Conservation (phyloP, 352 stramenopile genomes). For the Pythium volutum region DNA sequence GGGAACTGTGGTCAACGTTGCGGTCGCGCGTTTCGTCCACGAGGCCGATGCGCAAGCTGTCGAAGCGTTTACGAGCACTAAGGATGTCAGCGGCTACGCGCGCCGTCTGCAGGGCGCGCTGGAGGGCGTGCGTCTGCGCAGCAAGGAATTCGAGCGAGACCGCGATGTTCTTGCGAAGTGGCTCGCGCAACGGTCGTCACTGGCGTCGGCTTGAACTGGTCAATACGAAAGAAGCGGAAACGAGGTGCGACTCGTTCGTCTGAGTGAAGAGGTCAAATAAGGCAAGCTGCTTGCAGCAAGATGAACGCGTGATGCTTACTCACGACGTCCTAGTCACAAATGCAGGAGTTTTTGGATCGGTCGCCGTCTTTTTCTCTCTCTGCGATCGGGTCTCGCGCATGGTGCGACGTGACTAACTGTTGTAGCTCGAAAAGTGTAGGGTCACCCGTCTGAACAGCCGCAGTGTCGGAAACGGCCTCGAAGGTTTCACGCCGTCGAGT, state of each 20-base stretch:
- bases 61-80: conserved; percentile 49
- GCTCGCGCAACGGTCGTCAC: conserved; percentile 27
- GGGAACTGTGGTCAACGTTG: conserved; percentile 36
- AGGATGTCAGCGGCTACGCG: conserved; percentile 56
- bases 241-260: no score
- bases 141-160: conserved; percentile 41
- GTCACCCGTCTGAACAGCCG: conserved; percentile 1
- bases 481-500: neutral
- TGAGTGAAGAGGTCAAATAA: no score
- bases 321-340: no score
- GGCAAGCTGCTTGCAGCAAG: no score
- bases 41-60: conserved; percentile 48
- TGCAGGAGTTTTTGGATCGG: no score
- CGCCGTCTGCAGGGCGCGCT: conserved; percentile 52
- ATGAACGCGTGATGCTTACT: no score
- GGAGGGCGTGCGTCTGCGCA: conserved; percentile 60
- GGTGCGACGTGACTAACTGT: no score
- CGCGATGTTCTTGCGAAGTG: conserved; percentile 54
- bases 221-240: neutral
- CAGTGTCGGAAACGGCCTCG: neutral
- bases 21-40: conserved; percentile 46
- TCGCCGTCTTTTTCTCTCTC: no score
- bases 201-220: neutral
- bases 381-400: no score
- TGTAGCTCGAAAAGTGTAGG: neutral